phyloP scores from a whole-genome alignment of 1,284 basidiomycete genomes.

The Termitomyces sp. region DNA sequence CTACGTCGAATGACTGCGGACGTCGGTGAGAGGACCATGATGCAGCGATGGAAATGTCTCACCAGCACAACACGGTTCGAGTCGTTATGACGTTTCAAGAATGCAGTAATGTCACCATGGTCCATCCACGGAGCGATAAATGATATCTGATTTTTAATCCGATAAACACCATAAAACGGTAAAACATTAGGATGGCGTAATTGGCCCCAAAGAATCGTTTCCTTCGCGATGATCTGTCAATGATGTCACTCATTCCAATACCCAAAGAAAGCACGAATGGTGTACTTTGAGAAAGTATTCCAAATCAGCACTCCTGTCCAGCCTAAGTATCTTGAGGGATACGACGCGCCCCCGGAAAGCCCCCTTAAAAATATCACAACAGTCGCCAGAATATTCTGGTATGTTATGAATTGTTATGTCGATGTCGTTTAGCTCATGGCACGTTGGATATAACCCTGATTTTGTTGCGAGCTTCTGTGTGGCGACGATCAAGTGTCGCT shows the following conservation, averaged over 20 bases:
- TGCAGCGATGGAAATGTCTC: not conserved
- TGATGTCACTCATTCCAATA: not conserved
- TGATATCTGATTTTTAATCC: not conserved
- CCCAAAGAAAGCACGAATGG: not conserved
- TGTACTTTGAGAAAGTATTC: not conserved
- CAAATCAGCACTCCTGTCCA: not conserved
- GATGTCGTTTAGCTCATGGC: not conserved
- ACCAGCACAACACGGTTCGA: constrained; percentile 15
- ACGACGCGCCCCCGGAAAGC: not conserved
- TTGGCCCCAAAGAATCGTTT: constrained; percentile 9
- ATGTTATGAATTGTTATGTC: not conserved
- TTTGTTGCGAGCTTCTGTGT: constrained; percentile 3
- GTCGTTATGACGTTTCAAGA: constrained; percentile 11
- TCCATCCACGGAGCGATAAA: constrained; percentile 10
- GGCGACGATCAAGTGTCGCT: constrained; percentile 6
- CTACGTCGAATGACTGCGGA: constrained; percentile 15
- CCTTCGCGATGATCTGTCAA: constrained; percentile 1
- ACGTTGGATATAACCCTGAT: constrained; percentile 2
- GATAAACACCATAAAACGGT: constrained; percentile 18
- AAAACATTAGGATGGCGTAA: constrained; percentile 16
- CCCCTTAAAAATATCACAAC: constrained; percentile 4
- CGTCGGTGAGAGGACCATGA: not conserved
- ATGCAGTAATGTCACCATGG: constrained; percentile 2
- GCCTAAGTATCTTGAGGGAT: constrained; percentile 6
- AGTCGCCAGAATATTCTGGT: not conserved